Base-by-base conservation (phyloP, 2,329 filamentous ascomycete genomes). In the Nemania sp. region DNA sequence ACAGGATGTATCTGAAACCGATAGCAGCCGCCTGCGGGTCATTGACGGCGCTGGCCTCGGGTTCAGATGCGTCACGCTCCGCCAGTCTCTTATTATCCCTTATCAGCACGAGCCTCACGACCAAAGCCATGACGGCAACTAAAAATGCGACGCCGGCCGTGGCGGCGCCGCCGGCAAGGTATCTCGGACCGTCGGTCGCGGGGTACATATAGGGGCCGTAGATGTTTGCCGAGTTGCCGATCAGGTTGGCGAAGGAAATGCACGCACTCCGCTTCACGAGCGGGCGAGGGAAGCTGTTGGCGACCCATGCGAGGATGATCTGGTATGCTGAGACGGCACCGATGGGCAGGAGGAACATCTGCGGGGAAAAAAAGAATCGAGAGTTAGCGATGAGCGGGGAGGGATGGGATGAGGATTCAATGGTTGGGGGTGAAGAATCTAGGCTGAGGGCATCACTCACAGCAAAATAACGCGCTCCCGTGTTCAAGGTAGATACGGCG, bases 211-310 rank as follows among this genome's bases (percentile, higher is more conserved):
- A 82, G 5, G 75, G 74, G 40, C 71, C 75, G 51, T 82, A 82
- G 40, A 81, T 80, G 50, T 75, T 79, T 0, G 79, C 78, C 9
- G 74, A 83, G 70, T 89, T 89, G 0, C 88, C 89, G 43, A 91
- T 78, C 65, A 89, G 75, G 68, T 90, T 89, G 49, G 87, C 76
- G n/a, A 90, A 80, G 9, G 87, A 84, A 53, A 91, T 87, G 3
- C 82, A 82, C 1, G 83, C 83, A 4, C 88, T 89, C 1, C 88
- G 82, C 49, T 88, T 86, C 2, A 87, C 88, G 2, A 88, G 73
- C 1, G 89, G 87, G 73, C 89, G 90, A 0, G 89, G 88, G 37
- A 92, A 82, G 9, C 89, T 87, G 64, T 90, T 90, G 3, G 86
- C 85, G 35, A 91, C 86, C 67, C 83, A 84, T 0, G 88, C 85